Evolutionary conservation across 805 yeast genomes (phyloP).

Genomic region (Starmerella roubikii): DNA sequence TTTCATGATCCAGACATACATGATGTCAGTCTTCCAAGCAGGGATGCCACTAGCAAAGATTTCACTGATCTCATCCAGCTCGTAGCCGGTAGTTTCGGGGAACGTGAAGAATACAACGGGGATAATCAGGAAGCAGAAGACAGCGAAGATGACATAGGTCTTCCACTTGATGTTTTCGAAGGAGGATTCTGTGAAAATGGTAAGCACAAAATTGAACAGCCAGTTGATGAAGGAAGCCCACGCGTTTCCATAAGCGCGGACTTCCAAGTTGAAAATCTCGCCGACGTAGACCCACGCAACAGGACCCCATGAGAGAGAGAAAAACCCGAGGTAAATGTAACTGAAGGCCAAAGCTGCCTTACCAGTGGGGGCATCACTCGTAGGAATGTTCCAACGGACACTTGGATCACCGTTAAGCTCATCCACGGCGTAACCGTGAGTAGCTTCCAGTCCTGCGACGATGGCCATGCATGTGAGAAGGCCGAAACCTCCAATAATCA

Average conservation of each 20-base stretch:
- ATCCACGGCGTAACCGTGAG: slow-evolving; percentile 13
- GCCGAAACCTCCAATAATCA: slow-evolving; percentile 58
- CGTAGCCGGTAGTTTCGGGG: slow-evolving; percentile 54
- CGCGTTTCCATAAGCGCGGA: slow-evolving; percentile 63
- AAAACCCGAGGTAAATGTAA: slow-evolving; percentile 53
- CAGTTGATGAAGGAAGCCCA: slow-evolving; percentile 65
- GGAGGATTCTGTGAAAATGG: slow-evolving; percentile 55
- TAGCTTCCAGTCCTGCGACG: slow-evolving; percentile 19
- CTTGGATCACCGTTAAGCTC: slow-evolving; percentile 17
- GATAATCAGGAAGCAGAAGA: slow-evolving; percentile 43
- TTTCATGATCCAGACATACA: slow-evolving; percentile 10
- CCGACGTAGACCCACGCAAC: slow-evolving; percentile 55
- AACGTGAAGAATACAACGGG: slow-evolving; percentile 44
- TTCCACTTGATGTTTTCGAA: slow-evolving; percentile 60
- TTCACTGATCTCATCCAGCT: slow-evolving; percentile 55
- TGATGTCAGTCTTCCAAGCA: slow-evolving; percentile 18
- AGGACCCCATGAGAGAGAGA: slow-evolving; percentile 81
- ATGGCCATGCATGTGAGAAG: slow-evolving; percentile 34
- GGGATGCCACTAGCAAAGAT: slow-evolving; percentile 31
- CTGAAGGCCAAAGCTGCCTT: slow-evolving; percentile 41
- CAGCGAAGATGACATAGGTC: slow-evolving; percentile 63
- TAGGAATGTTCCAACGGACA: slow-evolving; percentile 46
- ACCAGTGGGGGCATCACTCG: slow-evolving; percentile 33
- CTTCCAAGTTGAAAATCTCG: slow-evolving; percentile 55
- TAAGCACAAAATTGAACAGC: slow-evolving; percentile 63